A percentile compares a stretch with the other conserved stretches of the same genome.
phyloP scores from a whole-genome alignment of 306 rosid species.

The Trichosanthes truncata region DNA sequence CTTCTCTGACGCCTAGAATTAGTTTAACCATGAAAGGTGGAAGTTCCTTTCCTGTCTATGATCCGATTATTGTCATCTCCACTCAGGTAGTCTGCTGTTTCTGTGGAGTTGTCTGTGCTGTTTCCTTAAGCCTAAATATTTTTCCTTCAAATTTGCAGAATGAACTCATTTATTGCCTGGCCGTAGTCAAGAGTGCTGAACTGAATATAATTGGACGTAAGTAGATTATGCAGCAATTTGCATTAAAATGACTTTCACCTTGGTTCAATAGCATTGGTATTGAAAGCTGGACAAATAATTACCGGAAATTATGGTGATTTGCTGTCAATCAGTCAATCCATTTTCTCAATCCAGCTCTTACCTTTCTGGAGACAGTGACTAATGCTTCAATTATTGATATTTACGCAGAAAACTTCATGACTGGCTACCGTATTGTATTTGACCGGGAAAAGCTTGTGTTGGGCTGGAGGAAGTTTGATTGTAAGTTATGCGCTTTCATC shows the following conservation, averaged over 20 bases:
- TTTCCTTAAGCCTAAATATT: slow-evolving; percentile 17
- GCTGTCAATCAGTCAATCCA: background rate
- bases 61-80: slow-evolving; percentile 75
- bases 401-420: slow-evolving; percentile 85
- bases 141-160: slow-evolving; percentile 37
- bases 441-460: slow-evolving; percentile 66
- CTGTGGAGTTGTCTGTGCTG: slow-evolving; percentile 3
- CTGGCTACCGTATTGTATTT: slow-evolving; percentile 77
- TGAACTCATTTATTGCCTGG: slow-evolving; percentile 76
- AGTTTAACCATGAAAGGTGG: slow-evolving; percentile 80
- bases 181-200: slow-evolving; percentile 67
- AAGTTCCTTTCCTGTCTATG: slow-evolving; percentile 55
- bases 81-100: slow-evolving; percentile 38
- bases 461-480: slow-evolving; percentile 87
- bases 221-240: slow-evolving; percentile 25
- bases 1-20: slow-evolving; percentile 59
- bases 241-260: background rate
- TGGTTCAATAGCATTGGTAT: background rate
- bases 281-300: background rate
- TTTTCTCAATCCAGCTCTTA: background rate
- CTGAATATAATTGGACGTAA: slow-evolving; percentile 86
- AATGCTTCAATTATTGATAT: slow-evolving; percentile 15
- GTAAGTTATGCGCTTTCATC: slow-evolving; percentile 34
- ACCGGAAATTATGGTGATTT: background rate
- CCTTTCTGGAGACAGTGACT: slow-evolving; percentile 1